Evolutionary conservation across 352 stramenopile genomes (phyloP).

Genomic region (Peronospora farinosa): DNA sequence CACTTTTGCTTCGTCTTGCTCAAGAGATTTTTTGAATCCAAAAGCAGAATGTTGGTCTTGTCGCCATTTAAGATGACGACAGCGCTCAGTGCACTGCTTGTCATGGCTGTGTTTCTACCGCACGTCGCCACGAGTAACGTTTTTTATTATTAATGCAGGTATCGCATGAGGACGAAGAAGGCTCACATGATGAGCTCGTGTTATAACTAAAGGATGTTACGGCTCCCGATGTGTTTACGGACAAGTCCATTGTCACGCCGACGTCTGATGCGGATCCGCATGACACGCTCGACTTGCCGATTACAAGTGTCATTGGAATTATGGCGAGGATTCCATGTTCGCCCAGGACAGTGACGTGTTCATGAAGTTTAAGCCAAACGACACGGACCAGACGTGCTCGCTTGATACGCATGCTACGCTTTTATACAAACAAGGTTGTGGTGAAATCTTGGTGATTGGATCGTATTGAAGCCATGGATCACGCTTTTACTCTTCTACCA

Average conservation of each 20-base stretch:
- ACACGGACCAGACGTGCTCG: conserved; percentile 60
- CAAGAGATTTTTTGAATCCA: conserved; percentile 1
- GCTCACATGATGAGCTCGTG: conserved; percentile 12
- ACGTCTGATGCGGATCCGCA: conserved; percentile 12
- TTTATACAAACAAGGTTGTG: conserved; percentile 57
- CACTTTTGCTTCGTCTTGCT: conserved; percentile 15
- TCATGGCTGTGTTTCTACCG: conserved; percentile 14
- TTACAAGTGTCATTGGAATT: conserved; percentile 67
- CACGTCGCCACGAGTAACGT: conserved; percentile 7
- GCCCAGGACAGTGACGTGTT: conserved; percentile 41
- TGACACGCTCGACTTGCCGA: conserved; percentile 18
- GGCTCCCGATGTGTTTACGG: conserved; percentile 4
- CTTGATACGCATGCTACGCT: conserved; percentile 51
- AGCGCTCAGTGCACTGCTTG: conserved; percentile 20
- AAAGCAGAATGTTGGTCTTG: conserved; percentile 22
- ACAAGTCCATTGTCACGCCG: conserved; percentile 1
- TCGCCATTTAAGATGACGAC: conserved; percentile 18
- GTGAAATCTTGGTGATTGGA: conserved; percentile 92
- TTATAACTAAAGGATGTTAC: not conserved
- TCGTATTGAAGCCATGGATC: conserved; percentile 97
- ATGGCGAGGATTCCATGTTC: conserved; percentile 50
- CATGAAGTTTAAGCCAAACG: conserved; percentile 54
- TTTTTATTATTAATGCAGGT: conserved; percentile 8
- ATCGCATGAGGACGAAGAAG: not conserved
- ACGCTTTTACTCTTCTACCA: conserved; percentile 95